Evolutionary conservation across 1,284 basidiomycete genomes (phyloP), one percentile per base, ranked within the genome.

Genomic region (Meira miltonrushii): DNA sequence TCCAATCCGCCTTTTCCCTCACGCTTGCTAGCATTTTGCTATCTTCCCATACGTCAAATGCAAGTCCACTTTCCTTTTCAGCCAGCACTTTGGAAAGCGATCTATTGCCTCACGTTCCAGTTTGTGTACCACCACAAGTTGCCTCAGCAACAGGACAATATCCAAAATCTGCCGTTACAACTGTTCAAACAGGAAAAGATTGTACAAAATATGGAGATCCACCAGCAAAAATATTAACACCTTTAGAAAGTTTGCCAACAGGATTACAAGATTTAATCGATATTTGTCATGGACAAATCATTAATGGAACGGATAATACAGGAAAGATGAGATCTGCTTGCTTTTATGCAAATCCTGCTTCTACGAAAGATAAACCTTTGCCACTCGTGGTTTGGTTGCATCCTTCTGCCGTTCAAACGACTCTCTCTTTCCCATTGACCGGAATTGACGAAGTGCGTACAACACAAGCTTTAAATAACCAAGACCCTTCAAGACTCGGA

Each of bases 91-190:
- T 33, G 8, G 28, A 33, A 4, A 33, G 28, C 28, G 28, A 33
- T 33, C 28, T 33, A 4, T 33, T 33, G 8, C 28, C 28, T 33
- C 4, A 8, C 28, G 28, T 33, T 33, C 28, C 28, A 33, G 8
- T 33, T 33, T 33, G 28, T 8, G 28, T 33, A 4, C 28, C 28
- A 33, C 28, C 28, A 33, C 28, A 33, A 33, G 28, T 3, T 33
- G 8, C 4, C 8, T 3, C 28, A 33, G 4, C 8, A 4, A 33
- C 55, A 1, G 46, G 41, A 25, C 39, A 3, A 12, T 63, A 63
- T 44, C 58, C 61, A 11, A n/a, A 28, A 13, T 63, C 61, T 40
- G 61, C 61, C 1, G 58, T 63, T 11, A 63, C 61, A 7, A 63
- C 58, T 4, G 51, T 54, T 10, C 61, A 63, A 39, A 63, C 58